phyloP scores from a whole-genome alignment of 2,329 filamentous ascomycete genomes.

The Aspergillus floridensis region DNA sequence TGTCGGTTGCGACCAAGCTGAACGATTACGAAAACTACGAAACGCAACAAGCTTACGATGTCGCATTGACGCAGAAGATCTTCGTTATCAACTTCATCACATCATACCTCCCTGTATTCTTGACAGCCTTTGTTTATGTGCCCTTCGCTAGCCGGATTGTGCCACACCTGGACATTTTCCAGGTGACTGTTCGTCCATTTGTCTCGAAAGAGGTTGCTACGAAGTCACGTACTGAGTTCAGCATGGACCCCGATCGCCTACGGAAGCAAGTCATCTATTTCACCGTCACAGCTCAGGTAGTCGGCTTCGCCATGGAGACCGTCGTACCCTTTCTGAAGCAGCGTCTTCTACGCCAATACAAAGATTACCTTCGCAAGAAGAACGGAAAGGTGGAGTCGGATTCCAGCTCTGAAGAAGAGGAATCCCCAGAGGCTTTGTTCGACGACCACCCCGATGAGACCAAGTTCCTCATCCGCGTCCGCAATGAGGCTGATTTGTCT shows the following conservation, averaged over 20 bases:
- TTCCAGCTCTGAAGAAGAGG: slow-evolving; percentile 22
- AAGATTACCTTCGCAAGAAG: slow-evolving; percentile 32
- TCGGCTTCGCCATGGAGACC: slow-evolving; percentile 83
- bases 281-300: slow-evolving; percentile 89
- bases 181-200: slow-evolving; percentile 70
- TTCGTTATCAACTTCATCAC: slow-evolving; percentile 99
- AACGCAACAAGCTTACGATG: slow-evolving; percentile 77
- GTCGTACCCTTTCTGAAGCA: slow-evolving; percentile 84
- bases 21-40: slow-evolving; percentile 92
- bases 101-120: slow-evolving; percentile 83
- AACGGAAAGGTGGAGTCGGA: slow-evolving; percentile 22
- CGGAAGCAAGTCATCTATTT: slow-evolving; percentile 95
- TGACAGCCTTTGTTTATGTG: slow-evolving; percentile 93
- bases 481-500: slow-evolving; percentile 77
- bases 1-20: slow-evolving; percentile 70
- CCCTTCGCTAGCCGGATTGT: slow-evolving; percentile 84
- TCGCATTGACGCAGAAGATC: slow-evolving; percentile 84
- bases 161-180: slow-evolving; percentile 86
- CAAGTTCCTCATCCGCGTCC: slow-evolving; percentile 76
- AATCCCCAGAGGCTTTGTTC: slow-evolving; percentile 38
- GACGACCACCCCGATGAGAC: slow-evolving; percentile 75
- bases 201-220: slow-evolving; percentile 72
- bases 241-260: slow-evolving; percentile 79
- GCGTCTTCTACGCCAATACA: slow-evolving; percentile 71
- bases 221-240: slow-evolving; percentile 59